phyloP scores from a whole-genome alignment of 1,139 yeast species.

The Geotrichum siamense region DNA sequence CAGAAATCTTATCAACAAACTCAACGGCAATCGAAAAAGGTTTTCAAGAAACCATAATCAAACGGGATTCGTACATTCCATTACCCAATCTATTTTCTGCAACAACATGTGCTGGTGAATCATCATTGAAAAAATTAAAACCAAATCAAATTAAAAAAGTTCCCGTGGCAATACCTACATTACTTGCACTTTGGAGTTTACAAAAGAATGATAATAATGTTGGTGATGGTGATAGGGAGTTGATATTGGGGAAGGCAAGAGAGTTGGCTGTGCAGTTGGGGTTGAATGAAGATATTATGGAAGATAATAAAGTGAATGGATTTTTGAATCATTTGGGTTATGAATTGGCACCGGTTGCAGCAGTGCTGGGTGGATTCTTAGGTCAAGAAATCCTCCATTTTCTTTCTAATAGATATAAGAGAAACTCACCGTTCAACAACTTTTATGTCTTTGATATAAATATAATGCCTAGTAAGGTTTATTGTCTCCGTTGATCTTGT shows the following conservation, averaged over 20 bases:
- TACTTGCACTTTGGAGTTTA: conserved; percentile 45
- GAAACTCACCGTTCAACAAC: conserved; percentile 66
- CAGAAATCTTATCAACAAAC: conserved; percentile 47
- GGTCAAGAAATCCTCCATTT: conserved; percentile 89
- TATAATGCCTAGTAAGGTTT: conserved; percentile 70
- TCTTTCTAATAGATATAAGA: conserved; percentile 57
- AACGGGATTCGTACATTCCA: conserved; percentile 47
- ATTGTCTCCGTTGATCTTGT: conserved; percentile 23
- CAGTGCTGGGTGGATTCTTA: conserved; percentile 81
- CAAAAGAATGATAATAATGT: conserved; percentile 28
- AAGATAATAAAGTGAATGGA: conserved; percentile 24
- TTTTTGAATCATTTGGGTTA: conserved; percentile 40
- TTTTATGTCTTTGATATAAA: conserved; percentile 68
- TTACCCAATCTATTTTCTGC: conserved; percentile 36
- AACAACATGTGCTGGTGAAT: conserved; percentile 3
- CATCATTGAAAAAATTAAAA: conserved; percentile 28
- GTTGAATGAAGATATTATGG: conserved; percentile 37
- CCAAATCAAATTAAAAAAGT: conserved; percentile 54
- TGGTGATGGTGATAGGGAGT: conserved; percentile 22
- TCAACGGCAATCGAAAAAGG: conserved; percentile 38
- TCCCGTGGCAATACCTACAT: conserved; percentile 54
- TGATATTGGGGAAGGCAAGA: conserved; percentile 31
- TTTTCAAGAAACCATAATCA: conserved; percentile 46
- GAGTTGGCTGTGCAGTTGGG: conserved; percentile 39
- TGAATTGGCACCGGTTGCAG: conserved; percentile 79